Percentiles rank a stretch among this genome's conserved stretches.
Evolutionary conservation across 768 basidiomycete genomes (phyloP).

Genomic region (Mycena rosella): DNA sequence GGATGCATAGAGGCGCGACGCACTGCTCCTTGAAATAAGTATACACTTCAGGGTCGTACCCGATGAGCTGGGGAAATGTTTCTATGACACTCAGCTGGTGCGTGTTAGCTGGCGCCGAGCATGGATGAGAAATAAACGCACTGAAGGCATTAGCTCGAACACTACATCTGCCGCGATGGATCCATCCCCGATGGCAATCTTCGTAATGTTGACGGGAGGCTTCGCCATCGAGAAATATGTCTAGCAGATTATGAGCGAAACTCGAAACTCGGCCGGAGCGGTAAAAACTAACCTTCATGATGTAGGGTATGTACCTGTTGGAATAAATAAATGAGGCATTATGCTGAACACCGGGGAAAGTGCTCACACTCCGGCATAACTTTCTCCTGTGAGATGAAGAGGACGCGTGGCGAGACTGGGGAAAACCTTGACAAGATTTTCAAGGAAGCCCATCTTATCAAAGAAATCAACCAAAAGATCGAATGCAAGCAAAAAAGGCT

Average conservation of each 20-base stretch:
- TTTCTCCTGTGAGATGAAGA: slow-evolving; percentile 78
- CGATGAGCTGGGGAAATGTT: slow-evolving; percentile 83
- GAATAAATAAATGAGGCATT: not conserved
- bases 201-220: slow-evolving; percentile 76
- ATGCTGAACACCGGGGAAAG: slow-evolving; percentile 43
- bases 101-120: slow-evolving; percentile 8
- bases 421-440: slow-evolving; percentile 81
- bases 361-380: slow-evolving; percentile 82
- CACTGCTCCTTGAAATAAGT: slow-evolving; percentile 79
- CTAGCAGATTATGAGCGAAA: slow-evolving; percentile 13
- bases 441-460: slow-evolving; percentile 75
- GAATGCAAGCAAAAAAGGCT: slow-evolving; percentile 35
- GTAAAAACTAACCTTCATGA: slow-evolving; percentile 59
- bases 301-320: slow-evolving; percentile 62
- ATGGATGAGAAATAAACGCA: slow-evolving; percentile 45
- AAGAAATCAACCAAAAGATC: slow-evolving; percentile 15
- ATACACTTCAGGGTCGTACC: slow-evolving; percentile 75
- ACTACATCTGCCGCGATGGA: slow-evolving; percentile 64
- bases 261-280: no score
- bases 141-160: slow-evolving; percentile 68
- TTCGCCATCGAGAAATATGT: slow-evolving; percentile 72
- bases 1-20: slow-evolving; percentile 41
- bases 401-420: slow-evolving; percentile 76
- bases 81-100: slow-evolving; percentile 67
- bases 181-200: slow-evolving; percentile 80